phyloP scores from a whole-genome alignment of 1,284 basidiomycete genomes.

The Ceratobasidium sp. region DNA sequence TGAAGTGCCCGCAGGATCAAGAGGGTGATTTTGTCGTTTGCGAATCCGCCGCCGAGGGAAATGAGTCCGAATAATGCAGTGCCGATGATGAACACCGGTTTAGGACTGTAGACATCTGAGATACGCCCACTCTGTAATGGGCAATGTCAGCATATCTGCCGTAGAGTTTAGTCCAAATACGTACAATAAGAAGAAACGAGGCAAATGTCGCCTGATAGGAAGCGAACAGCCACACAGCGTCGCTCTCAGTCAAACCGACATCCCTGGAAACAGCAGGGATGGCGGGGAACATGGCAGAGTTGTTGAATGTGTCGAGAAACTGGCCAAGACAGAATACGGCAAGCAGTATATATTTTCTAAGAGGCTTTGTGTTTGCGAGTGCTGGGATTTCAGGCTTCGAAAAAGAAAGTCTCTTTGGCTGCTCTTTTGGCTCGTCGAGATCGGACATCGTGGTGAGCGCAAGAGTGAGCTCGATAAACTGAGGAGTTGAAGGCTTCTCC shows the following conservation, averaged over 20 bases:
- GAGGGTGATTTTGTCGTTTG: conserved; percentile 37
- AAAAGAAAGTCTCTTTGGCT: background rate
- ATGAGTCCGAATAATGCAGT: conserved; percentile 32
- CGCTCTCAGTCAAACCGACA: conserved; percentile 45
- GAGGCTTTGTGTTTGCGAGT: conserved; percentile 43
- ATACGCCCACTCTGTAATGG: conserved; percentile 11
- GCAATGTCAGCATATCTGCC: conserved; percentile 1
- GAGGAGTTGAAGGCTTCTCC: conserved; percentile 10
- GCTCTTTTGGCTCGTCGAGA: background rate
- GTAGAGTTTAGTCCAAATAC: background rate
- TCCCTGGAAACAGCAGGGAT: conserved; percentile 54
- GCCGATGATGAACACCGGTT: conserved; percentile 41
- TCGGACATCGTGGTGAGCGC: conserved; percentile 23
- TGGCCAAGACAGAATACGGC: conserved; percentile 60
- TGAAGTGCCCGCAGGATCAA: conserved; percentile 42
- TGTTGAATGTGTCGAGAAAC: conserved; percentile 63
- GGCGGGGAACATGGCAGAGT: conserved; percentile 60
- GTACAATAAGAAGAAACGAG: conserved; percentile 40
- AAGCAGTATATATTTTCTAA: conserved; percentile 54
- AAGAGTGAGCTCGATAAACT: conserved; percentile 29
- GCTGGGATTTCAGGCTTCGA: background rate
- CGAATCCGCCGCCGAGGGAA: conserved; percentile 43
- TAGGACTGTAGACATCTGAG: conserved; percentile 37
- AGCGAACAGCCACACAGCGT: conserved; percentile 42
- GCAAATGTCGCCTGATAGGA: conserved; percentile 38